These are phyloP conservation scores for Gamsiella multidivaricata DNA, from an alignment of 192 early-diverging fungal genomes.

Conservation along the genomic window DNA sequence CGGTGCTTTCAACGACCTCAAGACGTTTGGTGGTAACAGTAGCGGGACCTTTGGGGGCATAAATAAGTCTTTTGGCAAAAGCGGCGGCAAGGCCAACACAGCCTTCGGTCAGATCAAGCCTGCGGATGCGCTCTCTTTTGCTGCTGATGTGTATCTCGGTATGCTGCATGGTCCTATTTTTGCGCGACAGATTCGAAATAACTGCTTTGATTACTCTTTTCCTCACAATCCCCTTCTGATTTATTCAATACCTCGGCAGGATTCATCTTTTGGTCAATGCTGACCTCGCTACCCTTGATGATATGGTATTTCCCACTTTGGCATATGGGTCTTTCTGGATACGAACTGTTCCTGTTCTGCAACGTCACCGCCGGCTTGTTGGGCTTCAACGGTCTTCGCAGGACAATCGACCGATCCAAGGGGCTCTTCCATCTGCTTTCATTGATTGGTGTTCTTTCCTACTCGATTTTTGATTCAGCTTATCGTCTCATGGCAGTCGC, in stretches of 20 bases:
- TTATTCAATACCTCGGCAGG: constrained; percentile 39
- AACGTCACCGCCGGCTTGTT: constrained; percentile 69
- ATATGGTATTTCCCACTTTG: constrained; percentile 88
- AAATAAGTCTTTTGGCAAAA: not conserved
- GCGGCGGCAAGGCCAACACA: not conserved
- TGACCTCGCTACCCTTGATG: constrained; percentile 75
- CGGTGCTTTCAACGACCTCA: constrained; percentile 29
- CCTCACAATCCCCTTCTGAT: no score
- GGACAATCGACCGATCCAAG: constrained; percentile 62
- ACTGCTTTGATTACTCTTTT: no score
- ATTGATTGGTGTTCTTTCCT: constrained; percentile 72
- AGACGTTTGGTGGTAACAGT: constrained; percentile 38
- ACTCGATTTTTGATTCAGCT: constrained; percentile 66
- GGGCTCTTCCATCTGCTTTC: constrained; percentile 67
- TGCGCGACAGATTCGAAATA: no score
- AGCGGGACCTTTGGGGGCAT: not conserved
- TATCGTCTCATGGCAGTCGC: constrained; percentile 68
- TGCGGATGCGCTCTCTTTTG: constrained; percentile 52
- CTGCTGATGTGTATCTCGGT: constrained; percentile 76
- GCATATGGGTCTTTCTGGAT: constrained; percentile 88
- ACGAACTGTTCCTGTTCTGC: constrained; percentile 76
- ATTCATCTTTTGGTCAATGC: constrained; percentile 85
- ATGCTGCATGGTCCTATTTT: no score
- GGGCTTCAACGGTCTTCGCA: constrained; percentile 65
- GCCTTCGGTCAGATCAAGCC: constrained; percentile 21